Base-by-base conservation (phyloP, 2,329 filamentous ascomycete species). In the Cladosporium sp. region DNA sequence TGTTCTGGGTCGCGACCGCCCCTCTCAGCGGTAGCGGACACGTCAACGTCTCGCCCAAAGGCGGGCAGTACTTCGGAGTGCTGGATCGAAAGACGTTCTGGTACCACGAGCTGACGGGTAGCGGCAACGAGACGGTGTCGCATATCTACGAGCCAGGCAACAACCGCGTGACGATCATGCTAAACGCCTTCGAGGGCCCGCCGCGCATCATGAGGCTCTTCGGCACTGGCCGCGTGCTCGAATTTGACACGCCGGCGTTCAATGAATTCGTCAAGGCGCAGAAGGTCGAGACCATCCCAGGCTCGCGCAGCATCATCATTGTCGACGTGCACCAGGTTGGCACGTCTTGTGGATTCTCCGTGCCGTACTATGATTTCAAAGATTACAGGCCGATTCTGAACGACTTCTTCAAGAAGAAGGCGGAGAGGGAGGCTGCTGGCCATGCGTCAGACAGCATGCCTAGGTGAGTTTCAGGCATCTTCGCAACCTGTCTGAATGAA, bases 41-140 rank as follows among this genome's bases (percentile, higher is more conserved):
- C 59, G 71, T 75, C 57, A 75, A 75, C 56, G 66, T 74, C 56
- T 73, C 70, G 0, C 73, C 73, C 2, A 75, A 75, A 59, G 72
- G 73, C 51, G 72, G 72, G 5, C 16, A 42, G n/a, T 71, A 70
- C 55, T 73, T 74, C 53, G 72, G 72, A 28, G 64, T 75, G 19
- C 43, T 71, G 3, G 65, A 68, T 32, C 59, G 68, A 6, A 65
- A 62, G 4, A 65, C 66, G 0, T 75, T 74, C 61, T 74, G 71
- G 71, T 75, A 73, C 55, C 65, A 73, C 58, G 73, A 75, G 49
- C 63, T 74, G 0, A 68, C 66, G 1, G 73, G 73, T 10, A 67
- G 63, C 11, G 73, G 73, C 7, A 63, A 70, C n/a, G 73, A 75
- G 56, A 75, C 73, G 0, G 70, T 71, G 31, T 63, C 67, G 0